phyloP scores from a whole-genome alignment of 805 yeast species.

The Ascoidea tarda region DNA sequence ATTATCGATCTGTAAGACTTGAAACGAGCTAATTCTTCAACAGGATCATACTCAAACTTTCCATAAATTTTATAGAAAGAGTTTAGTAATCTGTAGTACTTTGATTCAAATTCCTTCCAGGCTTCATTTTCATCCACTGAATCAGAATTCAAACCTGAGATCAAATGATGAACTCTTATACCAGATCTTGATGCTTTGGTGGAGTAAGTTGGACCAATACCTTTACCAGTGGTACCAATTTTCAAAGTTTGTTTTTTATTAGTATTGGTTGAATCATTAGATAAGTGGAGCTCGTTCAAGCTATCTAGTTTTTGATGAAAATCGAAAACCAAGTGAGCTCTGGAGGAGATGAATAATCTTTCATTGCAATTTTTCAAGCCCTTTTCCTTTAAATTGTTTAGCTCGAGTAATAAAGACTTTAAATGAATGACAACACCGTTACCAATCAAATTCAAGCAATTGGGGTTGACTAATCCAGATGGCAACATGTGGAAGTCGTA shows the following conservation, averaged over 20 bases:
- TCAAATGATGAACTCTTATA: constrained; percentile 90
- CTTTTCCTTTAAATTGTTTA: constrained; percentile 65
- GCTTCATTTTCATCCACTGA: constrained; percentile 60
- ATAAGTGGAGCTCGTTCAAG: constrained; percentile 83
- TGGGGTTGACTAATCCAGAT: constrained; percentile 91
- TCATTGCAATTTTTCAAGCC: constrained; percentile 48
- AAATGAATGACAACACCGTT: constrained; percentile 94
- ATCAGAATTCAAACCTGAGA: constrained; percentile 22
- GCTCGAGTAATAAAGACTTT: constrained; percentile 84
- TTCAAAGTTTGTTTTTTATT: constrained; percentile 44
- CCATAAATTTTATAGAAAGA: constrained; percentile 88
- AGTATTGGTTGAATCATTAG: constrained; percentile 27
- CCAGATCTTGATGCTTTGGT: constrained; percentile 97
- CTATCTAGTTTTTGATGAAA: constrained; percentile 97
- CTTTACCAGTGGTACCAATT: constrained; percentile 97
- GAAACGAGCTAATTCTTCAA: constrained; percentile 66
- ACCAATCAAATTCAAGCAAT: constrained; percentile 82
- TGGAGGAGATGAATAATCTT: constrained; percentile 75
- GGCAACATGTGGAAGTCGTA: constrained; percentile 99
- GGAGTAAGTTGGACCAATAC: constrained; percentile 96
- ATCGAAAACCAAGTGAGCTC: constrained; percentile 95
- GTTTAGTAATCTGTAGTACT: constrained; percentile 61
- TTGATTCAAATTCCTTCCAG: constrained; percentile 80
- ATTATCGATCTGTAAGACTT: constrained; percentile 58
- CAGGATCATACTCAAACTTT: constrained; percentile 75